Conservation (phyloP, 2,329 filamentous ascomycete genomes). For the Fusarium subglutinans region DNA sequence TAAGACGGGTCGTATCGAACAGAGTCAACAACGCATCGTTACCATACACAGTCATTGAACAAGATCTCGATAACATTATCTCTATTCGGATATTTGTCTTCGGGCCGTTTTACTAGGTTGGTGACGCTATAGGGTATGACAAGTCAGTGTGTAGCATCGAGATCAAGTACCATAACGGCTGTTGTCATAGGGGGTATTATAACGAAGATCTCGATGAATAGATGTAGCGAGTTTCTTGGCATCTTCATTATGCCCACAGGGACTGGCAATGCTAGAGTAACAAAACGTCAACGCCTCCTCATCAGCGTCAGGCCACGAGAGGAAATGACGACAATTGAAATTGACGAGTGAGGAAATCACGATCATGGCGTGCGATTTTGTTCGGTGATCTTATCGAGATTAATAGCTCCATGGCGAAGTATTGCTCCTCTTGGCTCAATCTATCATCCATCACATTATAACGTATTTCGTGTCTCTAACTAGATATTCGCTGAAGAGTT, state of each 20-base stretch:
- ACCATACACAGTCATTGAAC: neutral
- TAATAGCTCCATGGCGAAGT: too few relatives aligned
- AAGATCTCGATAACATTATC: conserved; percentile 8
- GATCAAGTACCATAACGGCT: neutral
- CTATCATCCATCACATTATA: too few relatives aligned
- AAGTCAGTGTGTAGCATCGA: neutral
- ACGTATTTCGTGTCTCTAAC: neutral
- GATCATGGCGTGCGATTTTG: neutral
- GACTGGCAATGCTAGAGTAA: neutral
- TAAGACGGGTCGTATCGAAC: neutral
- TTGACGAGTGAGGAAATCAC: neutral
- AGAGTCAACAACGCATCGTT: neutral
- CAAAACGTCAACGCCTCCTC: neutral
- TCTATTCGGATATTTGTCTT: neutral
- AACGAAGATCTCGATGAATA: neutral
- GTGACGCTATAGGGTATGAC: neutral
- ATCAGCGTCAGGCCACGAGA: neutral
- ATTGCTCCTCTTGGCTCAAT: neutral
- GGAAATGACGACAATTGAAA: conserved; percentile 12
- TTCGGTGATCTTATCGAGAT: neutral
- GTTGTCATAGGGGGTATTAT: neutral
- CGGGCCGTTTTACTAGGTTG: neutral
- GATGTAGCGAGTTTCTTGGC: neutral
- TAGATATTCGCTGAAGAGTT: neutral
- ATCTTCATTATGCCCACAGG: neutral